phyloP scores from a whole-genome alignment of 2,329 filamentous ascomycete species.

The Gnomoniopsis sp. region DNA sequence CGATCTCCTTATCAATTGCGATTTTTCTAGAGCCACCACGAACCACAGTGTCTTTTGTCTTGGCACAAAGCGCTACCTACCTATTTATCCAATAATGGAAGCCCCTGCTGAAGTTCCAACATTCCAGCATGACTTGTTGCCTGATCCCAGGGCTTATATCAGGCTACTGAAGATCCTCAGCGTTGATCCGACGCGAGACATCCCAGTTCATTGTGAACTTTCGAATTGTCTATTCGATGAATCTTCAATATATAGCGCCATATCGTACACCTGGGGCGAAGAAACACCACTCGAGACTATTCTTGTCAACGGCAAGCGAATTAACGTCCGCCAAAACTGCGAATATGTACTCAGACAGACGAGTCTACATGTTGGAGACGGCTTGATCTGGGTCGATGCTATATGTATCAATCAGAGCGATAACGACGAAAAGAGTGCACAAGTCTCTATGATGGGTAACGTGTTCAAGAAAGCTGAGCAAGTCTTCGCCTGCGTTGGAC shows the following conservation, averaged over 20 bases:
- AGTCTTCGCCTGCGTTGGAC: constrained; percentile 7
- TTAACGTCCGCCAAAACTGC: constrained; percentile 3
- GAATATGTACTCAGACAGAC: constrained; percentile 8
- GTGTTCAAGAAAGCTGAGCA: constrained; percentile 1
- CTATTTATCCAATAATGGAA: too few relatives aligned
- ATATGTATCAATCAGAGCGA: constrained; percentile 10
- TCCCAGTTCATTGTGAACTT: neutral
- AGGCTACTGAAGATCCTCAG: neutral
- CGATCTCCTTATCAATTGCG: too few relatives aligned
- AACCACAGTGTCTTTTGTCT: too few relatives aligned
- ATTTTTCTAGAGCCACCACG: too few relatives aligned
- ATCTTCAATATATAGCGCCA: neutral
- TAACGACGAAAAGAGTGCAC: neutral
- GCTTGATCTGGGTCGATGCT: constrained; percentile 8
- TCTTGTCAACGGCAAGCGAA: neutral
- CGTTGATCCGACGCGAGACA: neutral
- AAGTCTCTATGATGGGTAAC: constrained; percentile 1
- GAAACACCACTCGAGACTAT: neutral
- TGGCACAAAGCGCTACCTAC: too few relatives aligned
- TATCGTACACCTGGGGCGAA: constrained; percentile 7
- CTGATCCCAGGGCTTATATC: neutral
- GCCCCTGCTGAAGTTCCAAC: too few relatives aligned
- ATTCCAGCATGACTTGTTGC: neutral
- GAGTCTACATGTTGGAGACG: neutral
- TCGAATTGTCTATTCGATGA: neutral